Evolutionary conservation across 2,329 filamentous ascomycete species (phyloP).

Genomic region (Aspergillus fischeri): DNA sequence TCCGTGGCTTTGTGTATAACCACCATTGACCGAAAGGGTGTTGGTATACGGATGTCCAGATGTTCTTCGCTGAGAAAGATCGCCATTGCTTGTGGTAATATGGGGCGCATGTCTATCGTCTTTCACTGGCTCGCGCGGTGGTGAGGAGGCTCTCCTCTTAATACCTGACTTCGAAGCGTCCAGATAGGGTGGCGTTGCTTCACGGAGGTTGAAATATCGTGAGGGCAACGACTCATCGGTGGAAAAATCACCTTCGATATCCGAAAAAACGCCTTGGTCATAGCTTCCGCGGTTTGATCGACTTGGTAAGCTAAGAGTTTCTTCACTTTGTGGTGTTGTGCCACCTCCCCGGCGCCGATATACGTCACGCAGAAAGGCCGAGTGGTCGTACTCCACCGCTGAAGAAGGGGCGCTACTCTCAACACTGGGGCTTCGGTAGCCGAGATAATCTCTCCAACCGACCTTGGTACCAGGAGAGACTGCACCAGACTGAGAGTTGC

Average conservation of each 20-base stretch:
- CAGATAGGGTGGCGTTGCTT: constrained; percentile 34
- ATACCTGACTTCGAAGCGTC: constrained; percentile 49
- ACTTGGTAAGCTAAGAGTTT: constrained; percentile 46
- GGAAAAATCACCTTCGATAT: constrained; percentile 40
- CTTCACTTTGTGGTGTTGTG: constrained; percentile 47
- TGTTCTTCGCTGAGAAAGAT: constrained; percentile 53
- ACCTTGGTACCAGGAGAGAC: constrained; percentile 39
- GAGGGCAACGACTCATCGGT: constrained; percentile 35
- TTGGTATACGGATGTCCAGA: constrained; percentile 52
- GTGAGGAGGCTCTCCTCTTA: constrained; percentile 62
- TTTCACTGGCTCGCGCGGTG: constrained; percentile 50
- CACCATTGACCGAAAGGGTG: constrained; percentile 50
- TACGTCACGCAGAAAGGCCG: constrained; percentile 28
- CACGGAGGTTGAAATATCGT: constrained; percentile 36
- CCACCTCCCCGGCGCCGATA: constrained; percentile 46
- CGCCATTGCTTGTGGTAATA: constrained; percentile 41
- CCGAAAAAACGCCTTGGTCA: constrained; percentile 55
- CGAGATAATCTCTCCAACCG: constrained; percentile 40
- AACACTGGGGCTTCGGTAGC: constrained; percentile 41
- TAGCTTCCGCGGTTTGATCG: constrained; percentile 59
- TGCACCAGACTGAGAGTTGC: constrained; percentile 38
- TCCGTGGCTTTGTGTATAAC: constrained; percentile 55
- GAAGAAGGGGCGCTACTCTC: constrained; percentile 39
- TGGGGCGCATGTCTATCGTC: constrained; percentile 35
- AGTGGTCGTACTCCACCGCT: constrained; percentile 39